These are phyloP conservation scores for Cadophora sp. DNA, from an alignment of 2,329 filamentous ascomycete genomes.

Conservation along the genomic window DNA sequence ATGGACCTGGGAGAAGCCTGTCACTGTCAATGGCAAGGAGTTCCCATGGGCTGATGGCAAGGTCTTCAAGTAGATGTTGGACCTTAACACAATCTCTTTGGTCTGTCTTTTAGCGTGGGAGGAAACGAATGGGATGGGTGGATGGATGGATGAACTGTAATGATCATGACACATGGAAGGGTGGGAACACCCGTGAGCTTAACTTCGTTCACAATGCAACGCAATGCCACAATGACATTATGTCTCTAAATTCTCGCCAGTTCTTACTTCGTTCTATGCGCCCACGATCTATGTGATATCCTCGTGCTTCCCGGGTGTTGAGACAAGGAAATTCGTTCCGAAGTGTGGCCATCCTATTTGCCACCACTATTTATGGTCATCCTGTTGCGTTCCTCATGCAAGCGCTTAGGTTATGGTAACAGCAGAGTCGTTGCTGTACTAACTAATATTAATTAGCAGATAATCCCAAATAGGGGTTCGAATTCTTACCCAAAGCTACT, in stretches of 20 bases:
- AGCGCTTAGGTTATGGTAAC: no score
- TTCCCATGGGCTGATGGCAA: constrained; percentile 91
- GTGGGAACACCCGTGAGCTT: constrained; percentile 8
- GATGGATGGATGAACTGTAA: constrained; percentile 28
- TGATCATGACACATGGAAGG: constrained; percentile 33
- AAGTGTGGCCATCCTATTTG: no score
- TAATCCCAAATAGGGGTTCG: background rate
- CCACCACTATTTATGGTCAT: no score
- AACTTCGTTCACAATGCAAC: constrained; percentile 10
- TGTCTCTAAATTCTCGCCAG: background rate
- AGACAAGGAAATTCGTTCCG: no score
- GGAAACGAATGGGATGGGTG: constrained; percentile 8
- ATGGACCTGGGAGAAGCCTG: constrained; percentile 92
- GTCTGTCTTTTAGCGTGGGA: constrained; percentile 36
- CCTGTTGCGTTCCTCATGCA: no score
- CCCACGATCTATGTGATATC: background rate
- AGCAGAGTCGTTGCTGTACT: no score
- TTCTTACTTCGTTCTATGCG: background rate
- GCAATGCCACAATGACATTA: constrained; percentile 9
- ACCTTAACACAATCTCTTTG: constrained; percentile 24
- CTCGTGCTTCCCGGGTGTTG: background rate
- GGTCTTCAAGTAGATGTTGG: constrained; percentile 89
- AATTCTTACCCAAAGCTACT: background rate
- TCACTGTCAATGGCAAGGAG: constrained; percentile 83
- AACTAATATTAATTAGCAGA: background rate